These are phyloP conservation scores for Ormosia semicastrata DNA, from an alignment of 306 rosid species.

Conservation along the genomic window DNA sequence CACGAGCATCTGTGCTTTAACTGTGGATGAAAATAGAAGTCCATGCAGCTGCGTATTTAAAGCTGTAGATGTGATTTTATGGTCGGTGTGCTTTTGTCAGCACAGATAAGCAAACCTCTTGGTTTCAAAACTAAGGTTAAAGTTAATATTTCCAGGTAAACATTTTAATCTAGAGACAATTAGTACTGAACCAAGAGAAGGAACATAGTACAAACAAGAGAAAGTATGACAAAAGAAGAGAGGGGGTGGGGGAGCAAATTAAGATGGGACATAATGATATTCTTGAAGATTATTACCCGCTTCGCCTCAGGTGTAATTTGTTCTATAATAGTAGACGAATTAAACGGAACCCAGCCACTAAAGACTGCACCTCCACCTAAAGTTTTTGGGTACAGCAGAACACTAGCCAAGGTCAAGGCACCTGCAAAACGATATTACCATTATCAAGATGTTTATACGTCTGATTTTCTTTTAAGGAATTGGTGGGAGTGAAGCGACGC, in stretches of 20 bases:
- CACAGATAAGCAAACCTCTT: not conserved
- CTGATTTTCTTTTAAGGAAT: not conserved
- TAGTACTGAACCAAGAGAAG: not conserved
- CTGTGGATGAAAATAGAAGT: not conserved
- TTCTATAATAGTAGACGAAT: constrained; percentile 54
- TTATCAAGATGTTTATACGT: not conserved
- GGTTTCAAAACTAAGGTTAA: not conserved
- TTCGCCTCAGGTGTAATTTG: constrained; percentile 65
- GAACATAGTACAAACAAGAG: not conserved
- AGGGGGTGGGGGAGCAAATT: not conserved
- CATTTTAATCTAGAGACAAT: not conserved
- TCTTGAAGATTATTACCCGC: constrained; percentile 45
- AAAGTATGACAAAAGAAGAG: not conserved
- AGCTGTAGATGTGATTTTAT: not conserved
- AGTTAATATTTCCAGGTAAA: not conserved
- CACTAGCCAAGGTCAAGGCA: constrained; percentile 86
- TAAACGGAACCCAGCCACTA: constrained; percentile 91
- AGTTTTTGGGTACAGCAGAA: constrained; percentile 82
- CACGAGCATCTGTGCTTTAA: not conserved
- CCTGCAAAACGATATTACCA: constrained; percentile 44
- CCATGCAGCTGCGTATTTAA: not conserved
- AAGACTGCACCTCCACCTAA: constrained; percentile 90
- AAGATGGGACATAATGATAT: not conserved
- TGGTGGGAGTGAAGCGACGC: not conserved
- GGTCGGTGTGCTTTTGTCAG: not conserved